Percentiles rank a stretch among this genome's conserved stretches.
phyloP scores from a whole-genome alignment of 129 eudicot species.

The Sambucus nigra region DNA sequence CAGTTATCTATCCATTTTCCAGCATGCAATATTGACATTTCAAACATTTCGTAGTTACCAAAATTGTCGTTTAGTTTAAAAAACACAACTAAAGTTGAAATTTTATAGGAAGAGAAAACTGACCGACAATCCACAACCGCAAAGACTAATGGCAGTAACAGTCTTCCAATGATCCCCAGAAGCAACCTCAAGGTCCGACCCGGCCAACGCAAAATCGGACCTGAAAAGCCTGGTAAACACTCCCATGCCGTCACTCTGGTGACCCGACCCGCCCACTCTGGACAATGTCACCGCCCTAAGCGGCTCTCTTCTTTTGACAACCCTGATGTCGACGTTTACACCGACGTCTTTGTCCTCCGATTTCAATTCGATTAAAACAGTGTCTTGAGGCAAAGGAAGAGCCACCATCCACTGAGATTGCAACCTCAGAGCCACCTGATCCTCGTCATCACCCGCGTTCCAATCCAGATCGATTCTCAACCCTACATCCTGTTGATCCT shows the following conservation, averaged over 20 bases:
- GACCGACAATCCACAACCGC: constrained; percentile 62
- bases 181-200: constrained; percentile 15
- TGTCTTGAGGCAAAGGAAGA: constrained; percentile 78
- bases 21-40: no score
- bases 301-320: constrained; percentile 83
- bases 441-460: constrained; percentile 97
- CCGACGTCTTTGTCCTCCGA: constrained; percentile 13
- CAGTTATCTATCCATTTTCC: no score
- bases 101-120: no score
- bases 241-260: constrained; percentile 81
- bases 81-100: no score
- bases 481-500: constrained; percentile 33
- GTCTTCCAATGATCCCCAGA: constrained; percentile 72
- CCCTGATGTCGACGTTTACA: constrained; percentile 66
- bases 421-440: constrained; percentile 72
- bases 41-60: no score
- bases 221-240: constrained; percentile 69
- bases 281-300: constrained; percentile 57
- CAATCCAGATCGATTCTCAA: constrained; percentile 81
- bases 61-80: no score
- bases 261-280: constrained; percentile 68
- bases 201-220: constrained; percentile 38
- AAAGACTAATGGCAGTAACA: constrained; percentile 66
- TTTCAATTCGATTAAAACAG: constrained; percentile 49
- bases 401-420: constrained; percentile 98